Conservation (phyloP, 345 rosid genomes). For the Rhizophora apiculata region DNA sequence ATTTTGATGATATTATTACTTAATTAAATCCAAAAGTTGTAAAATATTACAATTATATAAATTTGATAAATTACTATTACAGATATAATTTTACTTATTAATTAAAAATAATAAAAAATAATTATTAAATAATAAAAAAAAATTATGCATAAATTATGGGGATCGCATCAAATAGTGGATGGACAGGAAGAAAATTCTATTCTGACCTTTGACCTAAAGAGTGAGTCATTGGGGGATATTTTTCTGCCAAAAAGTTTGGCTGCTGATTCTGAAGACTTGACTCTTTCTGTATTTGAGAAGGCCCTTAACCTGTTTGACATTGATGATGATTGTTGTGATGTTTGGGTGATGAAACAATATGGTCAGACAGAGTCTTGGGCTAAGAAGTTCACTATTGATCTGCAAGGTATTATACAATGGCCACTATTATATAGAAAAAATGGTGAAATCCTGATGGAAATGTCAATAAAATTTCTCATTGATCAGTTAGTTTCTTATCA, state of each 20-base stretch:
- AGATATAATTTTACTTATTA: no score
- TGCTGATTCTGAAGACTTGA: neutral
- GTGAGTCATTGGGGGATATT: neutral
- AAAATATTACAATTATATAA: no score
- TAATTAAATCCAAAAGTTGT: no score
- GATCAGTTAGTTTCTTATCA: neutral
- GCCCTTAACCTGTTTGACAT: neutral
- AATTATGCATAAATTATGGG: no score
- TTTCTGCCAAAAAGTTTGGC: neutral
- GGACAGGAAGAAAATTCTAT: neutral
- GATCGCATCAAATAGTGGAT: no score
- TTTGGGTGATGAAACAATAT: slow-evolving; percentile 10
- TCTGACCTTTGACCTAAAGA: neutral
- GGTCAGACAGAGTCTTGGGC: neutral
- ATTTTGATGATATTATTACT: no score
- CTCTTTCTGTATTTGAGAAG: neutral
- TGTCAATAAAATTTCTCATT: neutral
- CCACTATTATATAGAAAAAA: neutral
- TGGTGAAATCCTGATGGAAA: neutral
- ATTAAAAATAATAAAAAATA: no score
- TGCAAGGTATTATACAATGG: neutral
- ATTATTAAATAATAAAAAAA: no score
- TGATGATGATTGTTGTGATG: neutral
- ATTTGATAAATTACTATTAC: no score
- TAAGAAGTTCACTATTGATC: neutral